Evolutionary conservation across 2,329 filamentous ascomycete species (phyloP), one percentile per base, ranked within the genome.

Genomic region (Cladosporium phlei): DNA sequence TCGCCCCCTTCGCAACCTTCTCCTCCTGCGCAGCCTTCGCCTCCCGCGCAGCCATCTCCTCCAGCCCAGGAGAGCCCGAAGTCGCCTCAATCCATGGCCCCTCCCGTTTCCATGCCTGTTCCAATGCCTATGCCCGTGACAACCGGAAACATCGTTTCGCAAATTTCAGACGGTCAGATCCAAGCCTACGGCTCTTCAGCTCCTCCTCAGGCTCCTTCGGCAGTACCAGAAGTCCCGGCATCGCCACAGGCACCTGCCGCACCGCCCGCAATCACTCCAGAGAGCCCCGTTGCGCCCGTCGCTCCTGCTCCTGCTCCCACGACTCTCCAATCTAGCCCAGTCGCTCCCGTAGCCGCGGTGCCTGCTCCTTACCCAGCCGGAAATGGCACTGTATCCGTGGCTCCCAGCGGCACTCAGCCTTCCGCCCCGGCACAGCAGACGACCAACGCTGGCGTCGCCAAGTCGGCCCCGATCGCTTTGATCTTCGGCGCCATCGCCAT

Each of bases 391-490:
- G 21, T 32, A 2, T 28, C 38, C 17, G 38, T 42, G 2, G 19
- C 17, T 22, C 32, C 42, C 5, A 45, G 22, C 25, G 33, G n/a
- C 17, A 45, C 42, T 21, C 21, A 16, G 12, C 42, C 42, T 2
- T 11, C 42, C 2, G 32, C 33, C 4, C 38, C 38, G 10, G 42
- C 33, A 2, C 22, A 45, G 42, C 42, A 45, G 42, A 45, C 42
- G 7, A 24, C 21, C 16, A 45, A 45, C 25, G 6, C 32, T 25
- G 42, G 32, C 19, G 42, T 46, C 5, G 27, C 34, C 12, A 39
- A 46, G 20, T 32, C 44, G 11, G 44, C 44, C 16, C 27, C 34
- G 8, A 16, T 46, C 20, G 44, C 44, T 22, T 16, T 46, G 34
- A 39, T 46, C 21, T 12, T 46, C 14, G 25, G 34, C 12, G 44